Evolutionary conservation across 805 yeast genomes (phyloP).

Genomic region (Pichia nanzhaoensis): DNA sequence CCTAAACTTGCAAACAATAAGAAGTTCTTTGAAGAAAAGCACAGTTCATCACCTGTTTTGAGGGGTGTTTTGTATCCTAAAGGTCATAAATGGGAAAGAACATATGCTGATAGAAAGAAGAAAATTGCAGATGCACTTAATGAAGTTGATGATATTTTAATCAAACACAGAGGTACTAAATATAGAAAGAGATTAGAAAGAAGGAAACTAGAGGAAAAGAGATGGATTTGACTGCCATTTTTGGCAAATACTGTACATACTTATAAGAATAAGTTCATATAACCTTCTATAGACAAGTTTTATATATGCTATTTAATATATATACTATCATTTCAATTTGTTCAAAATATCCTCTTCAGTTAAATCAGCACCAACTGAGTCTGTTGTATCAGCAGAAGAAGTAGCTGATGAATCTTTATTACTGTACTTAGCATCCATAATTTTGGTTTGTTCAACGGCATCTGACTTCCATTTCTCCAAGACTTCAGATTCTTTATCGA

Average conservation of each 20-base stretch:
- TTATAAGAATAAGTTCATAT: not conserved
- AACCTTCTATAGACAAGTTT: slow-evolving; percentile 3
- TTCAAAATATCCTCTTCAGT: slow-evolving; percentile 21
- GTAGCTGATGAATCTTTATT: slow-evolving; percentile 26
- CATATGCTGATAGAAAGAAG: slow-evolving; percentile 48
- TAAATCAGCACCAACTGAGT: slow-evolving; percentile 17
- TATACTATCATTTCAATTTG: slow-evolving; percentile 6
- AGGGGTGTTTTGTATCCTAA: slow-evolving; percentile 73
- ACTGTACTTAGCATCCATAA: slow-evolving; percentile 38
- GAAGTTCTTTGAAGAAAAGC: slow-evolving; percentile 74
- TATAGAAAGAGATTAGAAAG: slow-evolving; percentile 39
- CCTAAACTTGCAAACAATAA: slow-evolving; percentile 58
- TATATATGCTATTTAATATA: not conserved
- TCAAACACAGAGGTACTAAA: slow-evolving; percentile 55
- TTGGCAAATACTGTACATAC: not conserved
- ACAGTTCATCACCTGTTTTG: slow-evolving; percentile 59
- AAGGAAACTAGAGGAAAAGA: slow-evolving; percentile 31
- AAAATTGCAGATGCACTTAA: slow-evolving; percentile 61
- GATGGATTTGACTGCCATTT: slow-evolving; percentile 30
- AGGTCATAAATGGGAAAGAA: slow-evolving; percentile 76
- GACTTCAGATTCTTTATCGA: slow-evolving; percentile 61
- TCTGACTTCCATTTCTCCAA: slow-evolving; percentile 68
- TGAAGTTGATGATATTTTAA: slow-evolving; percentile 58
- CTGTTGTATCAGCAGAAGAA: slow-evolving; percentile 18
- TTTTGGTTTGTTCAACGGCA: slow-evolving; percentile 59